phyloP scores from a whole-genome alignment of 2,329 filamentous ascomycete genomes.

The Ilyonectria sp. region DNA sequence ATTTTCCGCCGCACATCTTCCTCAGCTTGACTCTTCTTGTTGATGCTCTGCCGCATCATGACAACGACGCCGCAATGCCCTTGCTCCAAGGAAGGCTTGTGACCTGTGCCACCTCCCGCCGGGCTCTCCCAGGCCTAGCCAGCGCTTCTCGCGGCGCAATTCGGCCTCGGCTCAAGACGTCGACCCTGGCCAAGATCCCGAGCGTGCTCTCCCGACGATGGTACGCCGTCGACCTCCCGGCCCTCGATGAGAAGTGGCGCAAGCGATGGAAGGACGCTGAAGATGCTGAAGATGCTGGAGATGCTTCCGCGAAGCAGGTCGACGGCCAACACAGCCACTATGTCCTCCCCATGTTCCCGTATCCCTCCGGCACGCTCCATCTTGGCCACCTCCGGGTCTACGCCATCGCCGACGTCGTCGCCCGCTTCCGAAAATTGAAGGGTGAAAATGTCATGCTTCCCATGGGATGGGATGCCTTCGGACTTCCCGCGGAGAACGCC shows the following conservation, averaged over 20 bases:
- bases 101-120: constrained; percentile 43
- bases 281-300: neutral
- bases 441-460: constrained; percentile 84
- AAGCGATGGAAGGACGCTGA: constrained; percentile 56
- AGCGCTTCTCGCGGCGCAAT: constrained; percentile 31
- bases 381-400: constrained; percentile 91
- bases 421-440: constrained; percentile 81
- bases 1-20: constrained; percentile 24
- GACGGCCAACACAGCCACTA: constrained; percentile 66
- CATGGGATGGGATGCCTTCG: constrained; percentile 97
- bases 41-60: constrained; percentile 45
- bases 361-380: constrained; percentile 89
- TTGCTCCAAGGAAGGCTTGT: constrained; percentile 49
- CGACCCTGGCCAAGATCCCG: constrained; percentile 24
- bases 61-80: constrained; percentile 47
- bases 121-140: constrained; percentile 29
- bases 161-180: constrained; percentile 35
- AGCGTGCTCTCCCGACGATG: constrained; percentile 46
- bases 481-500: constrained; percentile 91
- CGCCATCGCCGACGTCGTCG: constrained; percentile 89
- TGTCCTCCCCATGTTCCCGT: constrained; percentile 93
- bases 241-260: constrained; percentile 67
- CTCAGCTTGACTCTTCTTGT: constrained; percentile 19
- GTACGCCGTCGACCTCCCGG: constrained; percentile 63
- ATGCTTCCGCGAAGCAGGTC: constrained; percentile 32